A percentile compares a stretch with the other conserved stretches of the same genome.
These are phyloP conservation scores for Saccharomycopsis amapae DNA, from an alignment of 805 yeast genomes.

Conservation along the genomic window DNA sequence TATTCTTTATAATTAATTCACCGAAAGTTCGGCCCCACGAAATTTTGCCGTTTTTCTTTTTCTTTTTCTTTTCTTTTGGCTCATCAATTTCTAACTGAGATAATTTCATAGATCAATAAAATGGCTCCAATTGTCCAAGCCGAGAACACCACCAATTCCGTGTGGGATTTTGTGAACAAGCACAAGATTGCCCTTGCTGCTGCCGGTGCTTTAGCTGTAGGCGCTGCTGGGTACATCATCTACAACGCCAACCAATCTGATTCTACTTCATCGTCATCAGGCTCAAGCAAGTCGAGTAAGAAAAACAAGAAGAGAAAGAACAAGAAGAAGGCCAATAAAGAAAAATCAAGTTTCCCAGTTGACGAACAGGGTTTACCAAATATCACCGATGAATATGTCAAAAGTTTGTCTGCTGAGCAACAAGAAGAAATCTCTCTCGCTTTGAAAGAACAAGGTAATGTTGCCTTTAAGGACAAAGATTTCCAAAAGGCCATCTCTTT, in stretches of 20 bases:
- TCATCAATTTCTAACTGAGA: too few relatives aligned
- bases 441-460: constrained; percentile 87
- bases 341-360: constrained; percentile 41
- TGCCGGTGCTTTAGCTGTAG: constrained; percentile 57
- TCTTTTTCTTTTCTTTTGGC: too few relatives aligned
- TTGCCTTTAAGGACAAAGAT: constrained; percentile 60
- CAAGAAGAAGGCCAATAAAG: constrained; percentile 25
- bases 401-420: constrained; percentile 40
- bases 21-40: too few relatives aligned
- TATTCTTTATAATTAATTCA: too few relatives aligned
- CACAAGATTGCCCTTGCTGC: constrained; percentile 59
- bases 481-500: constrained; percentile 70
- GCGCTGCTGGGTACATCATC: constrained; percentile 50
- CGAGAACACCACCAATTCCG: constrained; percentile 8
- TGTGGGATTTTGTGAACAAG: constrained; percentile 35
- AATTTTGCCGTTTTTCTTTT: too few relatives aligned
- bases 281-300: constrained; percentile 25
- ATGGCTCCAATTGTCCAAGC: constrained; percentile 21
- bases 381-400: constrained; percentile 40
- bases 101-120: too few relatives aligned
- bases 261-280: constrained; percentile 17
- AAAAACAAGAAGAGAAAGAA: constrained; percentile 44
- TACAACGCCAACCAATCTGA: constrained; percentile 24
- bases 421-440: constrained; percentile 61
- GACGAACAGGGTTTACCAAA: constrained; percentile 52